These are phyloP conservation scores for Narthecium ossifragum DNA, from an alignment of 106 monocot genomes.

Conservation along the genomic window DNA sequence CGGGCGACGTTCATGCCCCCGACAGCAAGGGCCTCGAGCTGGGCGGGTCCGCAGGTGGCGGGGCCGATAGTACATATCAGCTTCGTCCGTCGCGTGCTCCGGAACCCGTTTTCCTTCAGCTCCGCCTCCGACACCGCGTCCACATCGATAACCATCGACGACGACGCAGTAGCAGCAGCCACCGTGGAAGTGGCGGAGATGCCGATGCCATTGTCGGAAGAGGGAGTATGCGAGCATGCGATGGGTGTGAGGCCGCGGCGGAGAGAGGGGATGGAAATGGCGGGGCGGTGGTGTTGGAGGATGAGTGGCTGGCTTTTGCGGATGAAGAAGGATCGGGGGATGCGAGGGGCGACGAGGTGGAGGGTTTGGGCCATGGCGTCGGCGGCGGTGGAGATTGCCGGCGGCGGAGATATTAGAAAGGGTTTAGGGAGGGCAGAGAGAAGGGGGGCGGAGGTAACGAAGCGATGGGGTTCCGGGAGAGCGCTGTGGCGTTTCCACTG, in stretches of 20 bases:
- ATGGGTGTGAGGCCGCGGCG: slow-evolving; percentile 3
- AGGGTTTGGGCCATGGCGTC: slow-evolving; percentile 29
- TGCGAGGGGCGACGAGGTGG: slow-evolving; percentile 10
- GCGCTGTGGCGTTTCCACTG: too few species aligned
- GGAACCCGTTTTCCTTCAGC: slow-evolving; percentile 94
- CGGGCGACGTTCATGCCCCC: slow-evolving; percentile 97
- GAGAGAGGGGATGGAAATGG: slow-evolving; percentile 4
- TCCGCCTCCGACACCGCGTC: slow-evolving; percentile 86
- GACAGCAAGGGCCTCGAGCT: slow-evolving; percentile 94
- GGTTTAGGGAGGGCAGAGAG: not conserved
- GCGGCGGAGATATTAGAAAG: not conserved
- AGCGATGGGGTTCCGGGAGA: too few species aligned
- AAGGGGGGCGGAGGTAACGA: not conserved
- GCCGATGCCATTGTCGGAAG: slow-evolving; percentile 9
- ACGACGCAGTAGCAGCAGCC: not conserved
- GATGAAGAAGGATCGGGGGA: slow-evolving; percentile 11
- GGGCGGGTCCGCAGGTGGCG: slow-evolving; percentile 66
- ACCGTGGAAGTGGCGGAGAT: slow-evolving; percentile 5
- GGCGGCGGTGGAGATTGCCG: not conserved
- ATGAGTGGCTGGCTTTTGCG: slow-evolving; percentile 2
- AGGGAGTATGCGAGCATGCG: slow-evolving; percentile 9
- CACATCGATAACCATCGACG: slow-evolving; percentile 48
- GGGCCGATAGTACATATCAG: slow-evolving; percentile 96
- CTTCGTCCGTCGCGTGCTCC: slow-evolving; percentile 81
- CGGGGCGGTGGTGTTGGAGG: not conserved